Evolutionary conservation across 2,329 filamentous ascomycete genomes (phyloP).

Genomic region (Venturia pyrina): DNA sequence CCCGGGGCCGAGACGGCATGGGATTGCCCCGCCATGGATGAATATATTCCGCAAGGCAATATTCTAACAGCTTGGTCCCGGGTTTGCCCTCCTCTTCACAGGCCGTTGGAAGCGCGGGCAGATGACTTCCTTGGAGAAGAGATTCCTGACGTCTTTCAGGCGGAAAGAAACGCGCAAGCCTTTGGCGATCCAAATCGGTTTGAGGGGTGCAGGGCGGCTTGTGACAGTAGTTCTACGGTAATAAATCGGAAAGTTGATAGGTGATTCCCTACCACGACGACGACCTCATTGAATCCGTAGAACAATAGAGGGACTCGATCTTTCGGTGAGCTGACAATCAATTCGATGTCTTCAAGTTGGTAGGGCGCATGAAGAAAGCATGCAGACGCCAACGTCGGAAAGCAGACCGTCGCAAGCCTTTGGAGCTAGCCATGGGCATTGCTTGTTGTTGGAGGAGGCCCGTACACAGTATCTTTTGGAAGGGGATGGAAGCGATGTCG

Average conservation of each 20-base stretch:
- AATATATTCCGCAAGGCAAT: not conserved
- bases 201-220: not conserved
- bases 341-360: not conserved
- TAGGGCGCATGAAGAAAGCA: not conserved
- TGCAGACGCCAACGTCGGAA: not conserved
- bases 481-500: not conserved
- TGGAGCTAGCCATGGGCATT: not conserved
- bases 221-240: not conserved
- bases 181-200: not conserved
- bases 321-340: not conserved
- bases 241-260: not conserved
- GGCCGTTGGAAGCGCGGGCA: not conserved
- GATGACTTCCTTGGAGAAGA: not conserved
- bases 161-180: not conserved
- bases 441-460: not conserved
- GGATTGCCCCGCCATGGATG: not conserved
- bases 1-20: constrained; percentile 73
- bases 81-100: not conserved
- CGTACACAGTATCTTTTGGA: not conserved
- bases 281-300: not conserved
- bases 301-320: not conserved
- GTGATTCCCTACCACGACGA: not conserved
- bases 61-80: not conserved
- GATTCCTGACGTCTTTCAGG: not conserved
- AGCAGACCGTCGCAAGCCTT: not conserved